These are phyloP conservation scores for Entonaema liquescens DNA, from an alignment of 495 filamentous ascomycete genomes.

Conservation along the genomic window DNA sequence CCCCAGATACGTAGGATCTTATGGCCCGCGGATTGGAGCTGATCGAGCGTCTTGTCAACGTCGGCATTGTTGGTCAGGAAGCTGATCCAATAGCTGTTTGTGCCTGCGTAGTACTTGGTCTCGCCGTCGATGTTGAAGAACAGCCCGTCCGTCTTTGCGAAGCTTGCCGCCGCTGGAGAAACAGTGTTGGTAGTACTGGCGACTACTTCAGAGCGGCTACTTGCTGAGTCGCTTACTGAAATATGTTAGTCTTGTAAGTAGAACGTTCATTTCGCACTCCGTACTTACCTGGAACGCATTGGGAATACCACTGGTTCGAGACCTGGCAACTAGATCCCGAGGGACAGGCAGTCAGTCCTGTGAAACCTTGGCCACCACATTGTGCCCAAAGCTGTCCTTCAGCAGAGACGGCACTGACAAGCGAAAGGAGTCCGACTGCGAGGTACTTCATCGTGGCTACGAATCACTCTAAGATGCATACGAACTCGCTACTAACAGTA, in stretches of 20 bases:
- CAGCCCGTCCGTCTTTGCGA: slow-evolving; percentile 33
- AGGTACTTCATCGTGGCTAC: slow-evolving; percentile 40
- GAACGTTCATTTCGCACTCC: background rate
- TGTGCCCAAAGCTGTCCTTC: slow-evolving; percentile 51
- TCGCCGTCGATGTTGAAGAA: slow-evolving; percentile 70
- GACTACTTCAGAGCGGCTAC: background rate
- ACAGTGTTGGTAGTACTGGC: background rate
- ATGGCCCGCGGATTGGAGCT: slow-evolving; percentile 62
- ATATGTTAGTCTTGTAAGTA: slow-evolving; percentile 19
- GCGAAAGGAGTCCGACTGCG: slow-evolving; percentile 30
- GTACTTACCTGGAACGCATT: slow-evolving; percentile 48
- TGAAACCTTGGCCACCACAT: slow-evolving; percentile 60
- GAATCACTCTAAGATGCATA: background rate
- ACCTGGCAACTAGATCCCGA: slow-evolving; percentile 54
- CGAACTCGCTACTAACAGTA: background rate
- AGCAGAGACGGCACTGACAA: slow-evolving; percentile 28
- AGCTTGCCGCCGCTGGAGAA: slow-evolving; percentile 16
- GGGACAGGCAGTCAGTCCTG: slow-evolving; percentile 56
- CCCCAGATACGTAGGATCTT: slow-evolving; percentile 78
- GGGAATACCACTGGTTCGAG: slow-evolving; percentile 60
- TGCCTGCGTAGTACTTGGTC: slow-evolving; percentile 71
- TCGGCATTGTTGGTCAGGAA: slow-evolving; percentile 72
- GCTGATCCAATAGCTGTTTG: slow-evolving; percentile 78
- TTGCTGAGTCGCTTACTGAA: slow-evolving; percentile 5
- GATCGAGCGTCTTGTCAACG: slow-evolving; percentile 66